Conservation (phyloP, 768 basidiomycete genomes). For the Mycena albidolilacea region DNA sequence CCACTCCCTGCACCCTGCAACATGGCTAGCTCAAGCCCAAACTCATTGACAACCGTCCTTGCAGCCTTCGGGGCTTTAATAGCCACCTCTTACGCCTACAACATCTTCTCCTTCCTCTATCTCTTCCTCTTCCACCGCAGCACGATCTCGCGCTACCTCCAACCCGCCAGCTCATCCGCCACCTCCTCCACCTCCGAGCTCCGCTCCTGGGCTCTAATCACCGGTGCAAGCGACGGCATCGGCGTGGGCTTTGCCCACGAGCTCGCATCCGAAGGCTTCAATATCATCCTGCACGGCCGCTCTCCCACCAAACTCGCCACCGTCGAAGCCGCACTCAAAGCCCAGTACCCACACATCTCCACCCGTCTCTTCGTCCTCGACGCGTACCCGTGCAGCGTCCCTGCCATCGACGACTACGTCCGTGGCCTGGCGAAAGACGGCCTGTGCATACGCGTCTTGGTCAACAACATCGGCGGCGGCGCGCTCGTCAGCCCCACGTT, state of each 20-base stretch:
- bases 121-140: slow-evolving; percentile 18
- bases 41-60: background rate
- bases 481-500: slow-evolving; percentile 4
- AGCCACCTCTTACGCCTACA: slow-evolving; percentile 11
- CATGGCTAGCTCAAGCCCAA: background rate
- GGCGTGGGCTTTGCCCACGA: slow-evolving; percentile 24
- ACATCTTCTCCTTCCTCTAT: slow-evolving; percentile 13
- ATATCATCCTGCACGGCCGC: slow-evolving; percentile 26
- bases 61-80: slow-evolving; percentile 2
- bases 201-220: slow-evolving; percentile 24
- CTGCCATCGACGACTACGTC: slow-evolving; percentile 5
- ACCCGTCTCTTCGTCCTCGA: slow-evolving; percentile 11
- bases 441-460: slow-evolving; percentile 14
- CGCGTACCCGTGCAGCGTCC: slow-evolving; percentile 8
- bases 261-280: slow-evolving; percentile 22
- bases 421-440: background rate
- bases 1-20: background rate
- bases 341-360: slow-evolving; percentile 4
- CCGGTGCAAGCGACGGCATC: slow-evolving; percentile 29
- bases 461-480: slow-evolving; percentile 30
- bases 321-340: slow-evolving; percentile 1
- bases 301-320: slow-evolving; percentile 11
- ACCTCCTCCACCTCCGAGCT: slow-evolving; percentile 13
- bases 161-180: background rate
- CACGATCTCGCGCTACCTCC: slow-evolving; percentile 19